Conservation (phyloP, 352 stramenopile species). For the Pythium apleroticum region DNA sequence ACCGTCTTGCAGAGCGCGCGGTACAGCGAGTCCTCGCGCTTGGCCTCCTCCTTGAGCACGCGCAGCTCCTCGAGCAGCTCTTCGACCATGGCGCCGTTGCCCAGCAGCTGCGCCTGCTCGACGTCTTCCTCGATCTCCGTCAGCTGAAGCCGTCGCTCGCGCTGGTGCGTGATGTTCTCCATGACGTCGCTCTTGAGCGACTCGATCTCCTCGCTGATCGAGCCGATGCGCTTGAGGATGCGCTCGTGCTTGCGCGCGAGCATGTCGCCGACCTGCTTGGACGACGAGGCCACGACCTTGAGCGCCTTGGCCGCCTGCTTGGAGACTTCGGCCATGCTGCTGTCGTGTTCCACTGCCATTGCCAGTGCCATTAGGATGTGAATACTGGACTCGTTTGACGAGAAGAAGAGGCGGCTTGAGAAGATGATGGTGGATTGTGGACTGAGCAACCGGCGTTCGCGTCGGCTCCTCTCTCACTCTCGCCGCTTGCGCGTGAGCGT, state of each 20-base stretch:
- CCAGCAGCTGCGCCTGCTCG: constrained; percentile 51
- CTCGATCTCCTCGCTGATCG: constrained; percentile 51
- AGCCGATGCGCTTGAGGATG: constrained; percentile 39
- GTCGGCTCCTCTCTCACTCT: background rate
- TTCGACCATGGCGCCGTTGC: constrained; percentile 46
- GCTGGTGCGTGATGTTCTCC: constrained; percentile 53
- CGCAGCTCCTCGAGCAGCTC: constrained; percentile 50
- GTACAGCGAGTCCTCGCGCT: constrained; percentile 43
- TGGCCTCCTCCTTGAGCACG: constrained; percentile 47
- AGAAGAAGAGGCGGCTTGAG: background rate
- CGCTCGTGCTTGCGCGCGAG: constrained; percentile 53
- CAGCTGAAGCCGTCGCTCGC: constrained; percentile 44
- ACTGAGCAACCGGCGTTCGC: background rate
- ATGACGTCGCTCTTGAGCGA: constrained; percentile 47
- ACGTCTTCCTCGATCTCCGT: constrained; percentile 54
- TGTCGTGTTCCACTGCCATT: constrained; percentile 6
- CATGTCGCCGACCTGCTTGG: constrained; percentile 60
- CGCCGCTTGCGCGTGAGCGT: background rate
- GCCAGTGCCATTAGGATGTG: background rate
- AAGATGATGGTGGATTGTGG: background rate
- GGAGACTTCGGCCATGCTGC: constrained; percentile 35
- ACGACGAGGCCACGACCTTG: constrained; percentile 62
- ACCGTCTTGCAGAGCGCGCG: constrained; percentile 48
- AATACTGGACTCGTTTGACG: constrained; percentile 3
- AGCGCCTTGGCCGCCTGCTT: constrained; percentile 68